These are phyloP conservation scores for Podospora pseudopauciseta DNA, from an alignment of 495 filamentous ascomycete species.

Conservation along the genomic window DNA sequence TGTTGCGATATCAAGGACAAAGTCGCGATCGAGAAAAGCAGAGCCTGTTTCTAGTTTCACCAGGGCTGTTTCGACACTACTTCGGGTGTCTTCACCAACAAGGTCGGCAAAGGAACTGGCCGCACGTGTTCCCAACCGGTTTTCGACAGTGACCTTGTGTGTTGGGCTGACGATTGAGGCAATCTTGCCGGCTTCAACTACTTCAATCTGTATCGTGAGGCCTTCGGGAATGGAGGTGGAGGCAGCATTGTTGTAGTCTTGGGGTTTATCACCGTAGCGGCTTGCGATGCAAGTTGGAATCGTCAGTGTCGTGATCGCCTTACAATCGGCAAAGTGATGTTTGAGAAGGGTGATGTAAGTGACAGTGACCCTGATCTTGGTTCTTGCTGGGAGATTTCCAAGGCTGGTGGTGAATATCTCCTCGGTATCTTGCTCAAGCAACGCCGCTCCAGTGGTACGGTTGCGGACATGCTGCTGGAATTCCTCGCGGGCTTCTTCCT, in stretches of 20 bases:
- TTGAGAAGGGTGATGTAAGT: conserved; percentile 20
- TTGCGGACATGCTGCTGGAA: conserved; percentile 14
- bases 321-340: conserved; percentile 15
- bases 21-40: conserved; percentile 19
- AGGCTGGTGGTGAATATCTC: conserved; percentile 22
- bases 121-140: conserved; percentile 3
- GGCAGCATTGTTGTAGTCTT: conserved; percentile 15
- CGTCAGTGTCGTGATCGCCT: conserved; percentile 12
- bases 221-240: conserved; percentile 6
- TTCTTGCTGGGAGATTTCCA: conserved; percentile 18
- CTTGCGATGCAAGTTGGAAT: conserved; percentile 19
- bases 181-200: conserved; percentile 13
- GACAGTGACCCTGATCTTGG: conserved; percentile 17
- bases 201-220: conserved; percentile 10
- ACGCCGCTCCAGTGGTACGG: conserved; percentile 9
- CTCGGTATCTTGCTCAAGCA: conserved; percentile 20
- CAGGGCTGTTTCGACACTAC: conserved; percentile 10
- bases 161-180: conserved; percentile 10
- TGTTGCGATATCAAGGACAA: conserved; percentile 19
- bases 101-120: conserved; percentile 18
- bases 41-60: neutral
- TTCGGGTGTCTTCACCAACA: conserved; percentile 3
- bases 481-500: conserved; percentile 17
- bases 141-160: conserved; percentile 9
- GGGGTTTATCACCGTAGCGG: conserved; percentile 17